Base-by-base conservation (phyloP, 2,329 filamentous ascomycete species). In the Xylariales sp. region DNA sequence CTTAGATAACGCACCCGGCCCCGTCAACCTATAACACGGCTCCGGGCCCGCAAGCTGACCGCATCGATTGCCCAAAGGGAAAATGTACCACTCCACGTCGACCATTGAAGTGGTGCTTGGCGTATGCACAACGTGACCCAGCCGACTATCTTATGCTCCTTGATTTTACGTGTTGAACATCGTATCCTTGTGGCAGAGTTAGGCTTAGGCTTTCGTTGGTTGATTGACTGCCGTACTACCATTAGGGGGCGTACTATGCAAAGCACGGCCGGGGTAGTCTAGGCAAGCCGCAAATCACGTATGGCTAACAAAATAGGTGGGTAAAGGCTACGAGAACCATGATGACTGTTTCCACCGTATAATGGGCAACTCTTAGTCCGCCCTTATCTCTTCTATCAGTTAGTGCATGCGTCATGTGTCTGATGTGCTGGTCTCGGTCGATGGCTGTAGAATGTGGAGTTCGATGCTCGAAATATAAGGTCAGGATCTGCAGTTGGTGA, bases 21-120 rank as follows among this genome's bases (percentile, higher is more conserved):
- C 52, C 65, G 50, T 60, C 49, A 36, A 67, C 65, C 65, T 67
- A 67, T 67, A 56, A 67, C 60, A 59, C 65, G 65, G 65, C 56
- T 57, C 52, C 45, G 49, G 66, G 66, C 62, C 62, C 62, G 57
- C 56, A 65, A 59, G 66, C 58, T 68, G 62, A 68, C 62, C 52
- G 57, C 66, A 68, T 64, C 56, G 52, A 57, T 61, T 59, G 23
- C 64, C 64, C 48, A 59, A 67, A 62, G 59, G 36, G 60, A 67
- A 60, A 64, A 64, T 45, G 43, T 41, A 45, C 46, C 34, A 59
- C 65, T 64, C 41, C 62, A 65, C 55, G 57, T 61, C 56, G 34
- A 60, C 32, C 18, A 48, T 32, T 49, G 39, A 41, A 45, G 28
- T 10, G 36, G 50, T 48, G 39, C 58, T 68, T 68, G 66, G 62